These are phyloP conservation scores for Aurinia saxatilis DNA, from an alignment of 345 rosid species.

Conservation along the genomic window DNA sequence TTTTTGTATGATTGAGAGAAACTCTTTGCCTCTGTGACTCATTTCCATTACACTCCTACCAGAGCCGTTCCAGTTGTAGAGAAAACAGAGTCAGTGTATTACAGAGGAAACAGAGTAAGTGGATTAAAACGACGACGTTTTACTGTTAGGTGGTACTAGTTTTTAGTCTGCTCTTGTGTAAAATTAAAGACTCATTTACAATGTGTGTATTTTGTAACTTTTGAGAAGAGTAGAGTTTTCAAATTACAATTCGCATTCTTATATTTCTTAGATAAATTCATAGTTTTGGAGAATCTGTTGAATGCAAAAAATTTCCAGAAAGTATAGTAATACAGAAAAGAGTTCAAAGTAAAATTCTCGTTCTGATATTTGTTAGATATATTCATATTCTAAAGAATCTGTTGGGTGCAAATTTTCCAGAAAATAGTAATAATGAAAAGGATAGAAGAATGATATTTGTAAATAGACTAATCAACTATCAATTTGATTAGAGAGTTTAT, in stretches of 20 bases:
- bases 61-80: constrained; percentile 82
- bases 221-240: background rate
- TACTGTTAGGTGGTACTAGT: constrained; percentile 16
- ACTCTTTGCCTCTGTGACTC: constrained; percentile 97
- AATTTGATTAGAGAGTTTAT: no score
- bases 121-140: constrained; percentile 16
- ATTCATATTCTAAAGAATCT: no score
- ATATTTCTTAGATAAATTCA: no score
- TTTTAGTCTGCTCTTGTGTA: constrained; percentile 3
- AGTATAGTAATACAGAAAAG: no score
- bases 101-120: background rate
- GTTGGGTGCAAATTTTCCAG: no score
- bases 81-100: constrained; percentile 10
- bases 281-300: no score
- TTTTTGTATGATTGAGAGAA: constrained; percentile 80
- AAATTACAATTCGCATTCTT: background rate
- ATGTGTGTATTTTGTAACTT: background rate
- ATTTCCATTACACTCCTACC: constrained; percentile 99
- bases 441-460: no score
- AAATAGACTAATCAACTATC: no score
- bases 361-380: no score
- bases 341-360: no score
- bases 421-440: no score
- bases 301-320: no score
- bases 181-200: background rate